Evolutionary conservation across 345 rosid genomes (phyloP).

Genomic region (Raphanus sativus): DNA sequence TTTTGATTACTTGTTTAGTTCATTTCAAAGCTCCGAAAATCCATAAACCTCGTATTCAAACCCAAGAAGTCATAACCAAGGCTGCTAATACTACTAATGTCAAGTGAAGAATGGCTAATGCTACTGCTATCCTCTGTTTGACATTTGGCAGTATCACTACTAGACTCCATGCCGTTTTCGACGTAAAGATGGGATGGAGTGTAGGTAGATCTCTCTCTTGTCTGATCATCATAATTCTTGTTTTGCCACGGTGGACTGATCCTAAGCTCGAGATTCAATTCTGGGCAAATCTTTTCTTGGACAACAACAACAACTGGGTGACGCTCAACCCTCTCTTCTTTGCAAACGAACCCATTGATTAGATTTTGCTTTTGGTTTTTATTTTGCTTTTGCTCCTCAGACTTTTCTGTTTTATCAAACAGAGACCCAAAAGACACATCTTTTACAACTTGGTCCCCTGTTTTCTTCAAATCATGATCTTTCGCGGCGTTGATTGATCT

Average conservation of each 20-base stretch:
- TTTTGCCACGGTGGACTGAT: constrained; percentile 71
- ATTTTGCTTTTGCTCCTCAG: background rate
- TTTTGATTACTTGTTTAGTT: constrained; percentile 24
- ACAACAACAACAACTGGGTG: constrained; percentile 44
- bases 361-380: background rate
- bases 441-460: constrained; percentile 18
- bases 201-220: constrained; percentile 27
- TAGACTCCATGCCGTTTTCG: constrained; percentile 57
- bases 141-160: constrained; percentile 40
- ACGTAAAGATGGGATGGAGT: constrained; percentile 57
- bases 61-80: constrained; percentile 79
- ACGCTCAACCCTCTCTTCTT: constrained; percentile 43
- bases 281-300: constrained; percentile 50
- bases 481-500: constrained; percentile 50
- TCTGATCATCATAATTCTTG: constrained; percentile 24
- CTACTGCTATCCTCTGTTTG: constrained; percentile 32
- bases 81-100: constrained; percentile 14
- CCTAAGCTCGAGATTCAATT: constrained; percentile 83
- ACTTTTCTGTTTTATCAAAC: constrained; percentile 16
- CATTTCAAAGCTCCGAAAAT: constrained; percentile 70
- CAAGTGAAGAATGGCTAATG: constrained; percentile 33
- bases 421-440: constrained; percentile 21
- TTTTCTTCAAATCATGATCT: background rate
- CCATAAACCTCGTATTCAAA: constrained; percentile 60
- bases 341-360: constrained; percentile 37